Percentiles rank a stretch among this genome's conserved stretches.
These are phyloP conservation scores for Meyerozyma carpophila DNA, from an alignment of 1,139 yeast genomes.

Conservation along the genomic window DNA sequence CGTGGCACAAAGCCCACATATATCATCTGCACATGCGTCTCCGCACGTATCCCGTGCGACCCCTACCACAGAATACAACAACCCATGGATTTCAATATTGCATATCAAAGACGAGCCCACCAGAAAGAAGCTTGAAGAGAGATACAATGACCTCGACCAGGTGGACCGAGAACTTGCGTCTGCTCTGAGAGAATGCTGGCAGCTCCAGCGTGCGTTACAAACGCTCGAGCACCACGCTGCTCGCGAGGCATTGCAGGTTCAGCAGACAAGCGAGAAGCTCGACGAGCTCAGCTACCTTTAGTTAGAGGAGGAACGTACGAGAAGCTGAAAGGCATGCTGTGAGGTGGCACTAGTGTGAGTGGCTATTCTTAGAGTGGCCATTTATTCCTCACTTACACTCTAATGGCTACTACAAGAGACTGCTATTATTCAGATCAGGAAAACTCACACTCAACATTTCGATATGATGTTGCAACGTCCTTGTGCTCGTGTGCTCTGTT, in stretches of 20 bases:
- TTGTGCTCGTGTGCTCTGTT: too few species aligned
- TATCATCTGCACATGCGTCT: neutral
- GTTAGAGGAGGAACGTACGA: neutral
- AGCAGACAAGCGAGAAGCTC: constrained; percentile 34
- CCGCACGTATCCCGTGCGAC: neutral
- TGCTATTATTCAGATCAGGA: too few species aligned
- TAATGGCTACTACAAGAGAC: too few species aligned
- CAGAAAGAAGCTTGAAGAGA: constrained; percentile 16
- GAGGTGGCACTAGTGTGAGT: too few species aligned
- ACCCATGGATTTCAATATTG: constrained; percentile 26
- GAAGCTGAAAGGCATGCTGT: too few species aligned
- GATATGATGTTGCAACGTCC: too few species aligned
- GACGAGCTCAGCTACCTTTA: constrained; percentile 36
- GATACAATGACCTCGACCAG: constrained; percentile 15
- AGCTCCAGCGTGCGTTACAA: constrained; percentile 18
- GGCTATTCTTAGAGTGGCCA: too few species aligned
- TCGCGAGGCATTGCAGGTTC: constrained; percentile 33
- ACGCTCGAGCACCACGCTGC: constrained; percentile 24
- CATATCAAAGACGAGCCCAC: constrained; percentile 18
- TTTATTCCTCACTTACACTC: too few species aligned
- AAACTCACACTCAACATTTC: too few species aligned
- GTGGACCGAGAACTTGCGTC: constrained; percentile 20
- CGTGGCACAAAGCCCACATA: neutral
- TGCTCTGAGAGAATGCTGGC: constrained; percentile 19
- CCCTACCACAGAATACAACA: constrained; percentile 3